These are phyloP conservation scores for Hippophae rhamnoides DNA, from an alignment of 306 rosid species.

Conservation along the genomic window DNA sequence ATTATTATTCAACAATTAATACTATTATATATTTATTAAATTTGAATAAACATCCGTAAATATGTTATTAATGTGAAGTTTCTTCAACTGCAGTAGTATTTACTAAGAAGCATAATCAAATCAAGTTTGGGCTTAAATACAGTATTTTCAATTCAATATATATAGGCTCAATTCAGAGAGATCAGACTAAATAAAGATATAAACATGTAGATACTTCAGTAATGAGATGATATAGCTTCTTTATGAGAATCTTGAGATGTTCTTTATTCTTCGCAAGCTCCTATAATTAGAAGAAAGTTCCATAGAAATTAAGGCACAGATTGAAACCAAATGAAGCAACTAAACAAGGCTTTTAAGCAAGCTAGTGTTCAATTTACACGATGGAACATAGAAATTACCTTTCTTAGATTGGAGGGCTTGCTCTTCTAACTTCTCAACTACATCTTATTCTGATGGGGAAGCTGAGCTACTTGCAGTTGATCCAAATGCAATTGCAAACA, in stretches of 20 bases:
- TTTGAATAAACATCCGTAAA: no score
- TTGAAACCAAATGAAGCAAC: background rate
- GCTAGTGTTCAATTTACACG: no score
- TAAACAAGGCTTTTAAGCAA: background rate
- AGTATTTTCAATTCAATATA: background rate
- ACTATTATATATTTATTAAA: no score
- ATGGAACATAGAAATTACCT: slow-evolving; percentile 26
- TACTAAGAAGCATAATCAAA: no score
- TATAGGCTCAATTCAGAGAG: slow-evolving; percentile 8
- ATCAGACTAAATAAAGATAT: slow-evolving; percentile 44
- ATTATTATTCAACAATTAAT: no score
- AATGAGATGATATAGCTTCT: slow-evolving; percentile 66
- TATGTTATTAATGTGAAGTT: no score
- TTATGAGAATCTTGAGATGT: slow-evolving; percentile 63
- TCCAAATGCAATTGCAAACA: slow-evolving; percentile 39
- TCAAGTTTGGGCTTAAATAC: no score
- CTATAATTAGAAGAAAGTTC: slow-evolving; percentile 26
- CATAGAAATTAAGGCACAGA: slow-evolving; percentile 1
- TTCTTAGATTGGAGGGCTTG: slow-evolving; percentile 50
- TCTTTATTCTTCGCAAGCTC: slow-evolving; percentile 70
- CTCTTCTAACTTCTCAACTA: slow-evolving; percentile 72
- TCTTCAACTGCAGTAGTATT: no score
- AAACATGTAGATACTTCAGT: slow-evolving; percentile 88
- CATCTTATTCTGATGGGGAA: slow-evolving; percentile 43
- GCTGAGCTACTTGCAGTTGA: slow-evolving; percentile 33